Evolutionary conservation across 345 rosid species (phyloP).

Genomic region (Pelargonium nanum): DNA sequence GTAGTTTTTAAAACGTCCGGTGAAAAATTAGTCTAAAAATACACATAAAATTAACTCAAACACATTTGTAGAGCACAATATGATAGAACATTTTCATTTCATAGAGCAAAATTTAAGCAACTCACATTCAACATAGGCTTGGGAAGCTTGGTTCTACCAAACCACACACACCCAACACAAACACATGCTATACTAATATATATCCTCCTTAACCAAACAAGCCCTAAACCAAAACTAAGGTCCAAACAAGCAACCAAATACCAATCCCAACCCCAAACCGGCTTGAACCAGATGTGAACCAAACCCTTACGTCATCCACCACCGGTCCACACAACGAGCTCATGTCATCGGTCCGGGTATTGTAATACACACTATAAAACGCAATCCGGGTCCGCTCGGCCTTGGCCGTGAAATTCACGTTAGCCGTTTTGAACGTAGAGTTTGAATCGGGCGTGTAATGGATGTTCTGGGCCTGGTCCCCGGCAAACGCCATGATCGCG

Average conservation of each 20-base stretch:
- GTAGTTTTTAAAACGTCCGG: too few species aligned
- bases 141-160: background rate
- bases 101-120: too few species aligned
- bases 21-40: too few species aligned
- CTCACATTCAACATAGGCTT: background rate
- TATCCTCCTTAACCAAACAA: background rate
- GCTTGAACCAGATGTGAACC: slow-evolving; percentile 44
- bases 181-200: too few species aligned
- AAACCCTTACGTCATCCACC: slow-evolving; percentile 76
- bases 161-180: background rate
- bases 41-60: too few species aligned
- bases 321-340: slow-evolving; percentile 97
- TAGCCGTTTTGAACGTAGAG: slow-evolving; percentile 47
- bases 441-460: slow-evolving; percentile 74
- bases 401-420: slow-evolving; percentile 72
- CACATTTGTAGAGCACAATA: too few species aligned
- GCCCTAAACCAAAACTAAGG: slow-evolving; percentile 29
- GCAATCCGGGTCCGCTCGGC: slow-evolving; percentile 87
- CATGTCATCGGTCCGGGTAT: slow-evolving; percentile 88
- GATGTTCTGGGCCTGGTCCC: slow-evolving; percentile 73
- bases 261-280: slow-evolving; percentile 21
- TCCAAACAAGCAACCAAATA: slow-evolving; percentile 22
- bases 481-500: slow-evolving; percentile 86
- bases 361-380: slow-evolving; percentile 85
- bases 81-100: too few species aligned